phyloP scores from a whole-genome alignment of 176 grass and related monocot genomes.

The Dendrocalamus sinicus region DNA sequence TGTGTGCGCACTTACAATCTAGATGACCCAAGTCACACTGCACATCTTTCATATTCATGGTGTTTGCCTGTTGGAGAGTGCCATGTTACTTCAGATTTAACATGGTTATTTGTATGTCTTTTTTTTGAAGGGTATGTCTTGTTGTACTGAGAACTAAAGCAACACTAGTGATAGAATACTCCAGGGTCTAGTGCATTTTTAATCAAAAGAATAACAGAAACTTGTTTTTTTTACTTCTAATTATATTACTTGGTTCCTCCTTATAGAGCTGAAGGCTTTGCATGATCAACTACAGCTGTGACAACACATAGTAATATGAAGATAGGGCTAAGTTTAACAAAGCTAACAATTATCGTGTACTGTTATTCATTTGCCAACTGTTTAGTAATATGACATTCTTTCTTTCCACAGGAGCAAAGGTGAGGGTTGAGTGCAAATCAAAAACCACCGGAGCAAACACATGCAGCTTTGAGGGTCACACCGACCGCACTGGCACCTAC shows the following conservation, averaged over 20 bases:
- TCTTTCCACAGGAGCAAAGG: conserved; percentile 70
- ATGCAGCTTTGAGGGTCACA: conserved; percentile 76
- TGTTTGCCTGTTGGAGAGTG: background rate
- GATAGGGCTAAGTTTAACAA: background rate
- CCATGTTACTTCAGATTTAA: background rate
- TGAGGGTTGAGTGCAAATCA: conserved; percentile 77
- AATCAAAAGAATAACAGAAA: background rate
- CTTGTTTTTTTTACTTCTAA: background rate
- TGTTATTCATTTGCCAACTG: conserved; percentile 1
- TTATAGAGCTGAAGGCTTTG: background rate
- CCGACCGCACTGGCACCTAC: conserved; percentile 89
- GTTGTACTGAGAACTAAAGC: background rate
- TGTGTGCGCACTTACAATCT: background rate
- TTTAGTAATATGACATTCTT: background rate
- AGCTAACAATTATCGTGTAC: background rate
- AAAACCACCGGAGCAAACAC: conserved; percentile 53
- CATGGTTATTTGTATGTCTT: background rate
- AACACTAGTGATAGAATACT: background rate
- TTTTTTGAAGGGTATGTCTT: background rate
- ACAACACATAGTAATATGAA: background rate
- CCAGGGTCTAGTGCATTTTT: background rate
- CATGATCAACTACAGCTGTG: background rate
- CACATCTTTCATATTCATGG: background rate
- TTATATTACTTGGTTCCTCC: background rate
- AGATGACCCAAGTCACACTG: background rate